These are phyloP conservation scores for Ogataea naganishii DNA, from an alignment of 805 yeast species.

Conservation along the genomic window DNA sequence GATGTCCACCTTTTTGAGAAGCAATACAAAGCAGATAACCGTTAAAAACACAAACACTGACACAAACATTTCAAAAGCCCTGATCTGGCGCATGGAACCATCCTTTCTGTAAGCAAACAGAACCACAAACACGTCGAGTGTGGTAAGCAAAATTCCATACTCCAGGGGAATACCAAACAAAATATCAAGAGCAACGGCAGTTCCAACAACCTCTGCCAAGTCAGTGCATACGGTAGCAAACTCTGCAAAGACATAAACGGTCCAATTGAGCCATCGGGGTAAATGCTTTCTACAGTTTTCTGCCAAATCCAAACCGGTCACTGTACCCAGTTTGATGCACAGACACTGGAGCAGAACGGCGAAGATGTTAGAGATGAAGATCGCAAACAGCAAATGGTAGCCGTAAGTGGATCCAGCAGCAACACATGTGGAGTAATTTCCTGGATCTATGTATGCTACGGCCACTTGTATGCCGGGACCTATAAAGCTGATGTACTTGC, in stretches of 20 bases:
- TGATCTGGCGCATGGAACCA: constrained; percentile 65
- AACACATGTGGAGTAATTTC: constrained; percentile 86
- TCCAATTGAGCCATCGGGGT: constrained; percentile 55
- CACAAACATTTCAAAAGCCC: constrained; percentile 74
- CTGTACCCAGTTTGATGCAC: constrained; percentile 80
- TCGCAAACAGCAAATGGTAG: constrained; percentile 63
- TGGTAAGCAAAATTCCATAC: constrained; percentile 70
- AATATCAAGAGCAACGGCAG: constrained; percentile 79
- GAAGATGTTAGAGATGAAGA: constrained; percentile 70
- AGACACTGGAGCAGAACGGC: constrained; percentile 78
- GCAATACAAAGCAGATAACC: constrained; percentile 65
- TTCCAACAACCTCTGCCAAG: constrained; percentile 89
- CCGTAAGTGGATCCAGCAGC: constrained; percentile 78
- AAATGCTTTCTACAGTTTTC: constrained; percentile 71
- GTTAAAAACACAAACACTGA: constrained; percentile 63
- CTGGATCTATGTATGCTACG: constrained; percentile 92
- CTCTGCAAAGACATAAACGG: constrained; percentile 67
- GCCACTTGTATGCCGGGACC: constrained; percentile 88
- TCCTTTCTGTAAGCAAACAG: constrained; percentile 71
- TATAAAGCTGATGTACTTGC: constrained; percentile 60
- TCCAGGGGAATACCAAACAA: constrained; percentile 65
- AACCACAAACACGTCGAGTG: constrained; percentile 72
- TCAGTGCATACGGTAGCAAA: constrained; percentile 88
- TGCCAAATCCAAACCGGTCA: constrained; percentile 83
- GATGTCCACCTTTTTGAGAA: constrained; percentile 51